A percentile compares a stretch with the other conserved stretches of the same genome.
Evolutionary conservation across 345 rosid species (phyloP).

Genomic region (Sapria himalayana): DNA sequence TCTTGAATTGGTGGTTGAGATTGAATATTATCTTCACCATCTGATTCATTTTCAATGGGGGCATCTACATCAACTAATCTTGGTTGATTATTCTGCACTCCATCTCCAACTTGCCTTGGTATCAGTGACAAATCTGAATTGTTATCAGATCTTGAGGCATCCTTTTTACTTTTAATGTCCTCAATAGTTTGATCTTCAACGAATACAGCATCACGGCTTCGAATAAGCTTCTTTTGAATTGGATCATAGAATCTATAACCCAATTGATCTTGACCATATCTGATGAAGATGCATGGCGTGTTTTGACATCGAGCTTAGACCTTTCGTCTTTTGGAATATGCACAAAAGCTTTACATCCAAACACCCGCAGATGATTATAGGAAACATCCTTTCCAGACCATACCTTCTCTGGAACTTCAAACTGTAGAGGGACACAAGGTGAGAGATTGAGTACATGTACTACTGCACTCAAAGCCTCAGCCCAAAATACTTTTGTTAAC

Average conservation of each 20-base stretch:
- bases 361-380: not conserved
- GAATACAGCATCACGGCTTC: not conserved
- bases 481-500: too few species aligned
- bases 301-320: not conserved
- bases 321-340: not conserved
- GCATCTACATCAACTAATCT: not conserved
- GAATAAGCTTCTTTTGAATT: not conserved
- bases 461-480: not conserved
- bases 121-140: too few species aligned
- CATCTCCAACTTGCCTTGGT: too few species aligned
- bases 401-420: too few species aligned
- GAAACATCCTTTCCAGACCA: too few species aligned
- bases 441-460: not conserved
- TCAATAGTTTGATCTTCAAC: not conserved
- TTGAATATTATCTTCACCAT: not conserved
- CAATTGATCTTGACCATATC: too few species aligned
- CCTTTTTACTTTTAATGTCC: not conserved
- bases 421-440: not conserved
- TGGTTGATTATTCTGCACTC: not conserved
- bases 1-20: not conserved
- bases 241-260: not conserved
- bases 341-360: not conserved
- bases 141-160: not conserved
- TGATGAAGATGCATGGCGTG: too few species aligned
- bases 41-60: not conserved